Evolutionary conservation across 768 basidiomycete species (phyloP), one percentile per base, ranked within the genome.

Genomic region (Strobilomyces confusus): DNA sequence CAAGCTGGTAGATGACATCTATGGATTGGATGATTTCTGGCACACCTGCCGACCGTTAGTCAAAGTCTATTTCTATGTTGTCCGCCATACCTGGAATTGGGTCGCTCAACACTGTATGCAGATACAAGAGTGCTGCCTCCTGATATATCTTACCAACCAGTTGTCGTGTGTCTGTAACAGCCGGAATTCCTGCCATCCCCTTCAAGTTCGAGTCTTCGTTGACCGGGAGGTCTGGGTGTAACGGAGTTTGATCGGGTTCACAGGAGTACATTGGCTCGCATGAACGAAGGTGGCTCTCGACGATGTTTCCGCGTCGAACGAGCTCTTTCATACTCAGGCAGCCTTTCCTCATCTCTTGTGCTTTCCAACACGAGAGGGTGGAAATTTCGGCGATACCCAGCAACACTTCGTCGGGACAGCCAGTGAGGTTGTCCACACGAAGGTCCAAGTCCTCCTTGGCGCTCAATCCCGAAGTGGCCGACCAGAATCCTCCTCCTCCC

Each of bases 391-490:
- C 88, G 55, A 92, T 79, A 34, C 82, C 86, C 55, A 91, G 78
- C 65, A 92, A 69, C 9, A 82, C 85, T 60, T 86, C 86, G 61
- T 92, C 87, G 3, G 89, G 84, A 72, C 89, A 91, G 26, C 89
- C 89, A 22, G 81, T 84, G 55, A 91, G 69, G 43, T 72, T 68
- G 58, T 88, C 86, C 79, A 91, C 84, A 45, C 78, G 78, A 58
- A 83, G 69, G 49, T 79, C 74, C 48, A 72, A 71, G 44, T 76
- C 71, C 15, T 71, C 70, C 60, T 67, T 70, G 49, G 67, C 54
- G 51, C 62, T 56, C 54, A 58, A 49, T 40, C 61, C 60, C 25
- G 63, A 57, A 42, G 60, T 64, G 43, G 70, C 66, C 75, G 63
- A 55, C 63, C 80, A 81, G 62, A 73, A 81, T 36, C 73, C 76